These are phyloP conservation scores for Leccinum incarnatum DNA, from an alignment of 768 basidiomycete species.

Conservation along the genomic window DNA sequence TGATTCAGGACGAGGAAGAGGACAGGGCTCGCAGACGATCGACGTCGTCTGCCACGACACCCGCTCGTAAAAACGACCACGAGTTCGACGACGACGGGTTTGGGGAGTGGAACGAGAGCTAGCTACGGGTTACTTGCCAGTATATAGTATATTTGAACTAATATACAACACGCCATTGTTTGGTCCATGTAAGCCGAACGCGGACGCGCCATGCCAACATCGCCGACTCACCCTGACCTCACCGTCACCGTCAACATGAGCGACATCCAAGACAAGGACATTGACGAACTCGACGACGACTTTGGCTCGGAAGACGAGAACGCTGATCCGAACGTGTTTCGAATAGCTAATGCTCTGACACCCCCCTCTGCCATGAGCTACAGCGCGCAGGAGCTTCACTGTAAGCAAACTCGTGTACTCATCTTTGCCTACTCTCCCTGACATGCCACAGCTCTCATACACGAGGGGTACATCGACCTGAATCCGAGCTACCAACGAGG, in stretches of 20 bases:
- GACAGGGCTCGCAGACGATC: constrained; percentile 35
- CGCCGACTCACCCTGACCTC: not conserved
- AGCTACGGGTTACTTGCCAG: not conserved
- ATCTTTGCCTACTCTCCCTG: not conserved
- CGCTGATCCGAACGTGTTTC: constrained; percentile 41
- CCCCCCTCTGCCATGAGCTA: constrained; percentile 41
- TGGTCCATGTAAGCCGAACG: not conserved
- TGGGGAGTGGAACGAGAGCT: constrained; percentile 30
- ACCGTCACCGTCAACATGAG: constrained; percentile 18
- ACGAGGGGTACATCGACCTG: constrained; percentile 67
- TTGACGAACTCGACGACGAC: constrained; percentile 48
- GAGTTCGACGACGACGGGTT: constrained; percentile 33
- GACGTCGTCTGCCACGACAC: constrained; percentile 38
- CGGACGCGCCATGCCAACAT: not conserved
- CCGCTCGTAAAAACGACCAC: constrained; percentile 18
- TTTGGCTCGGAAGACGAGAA: constrained; percentile 41
- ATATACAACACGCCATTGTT: not conserved
- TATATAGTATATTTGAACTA: not conserved
- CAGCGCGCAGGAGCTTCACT: constrained; percentile 45
- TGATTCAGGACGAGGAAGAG: constrained; percentile 39
- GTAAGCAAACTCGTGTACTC: constrained; percentile 29
- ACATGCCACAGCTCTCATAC: constrained; percentile 50
- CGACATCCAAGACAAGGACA: constrained; percentile 35
- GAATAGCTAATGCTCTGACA: constrained; percentile 40
- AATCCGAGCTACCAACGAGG: constrained; percentile 74